phyloP scores from a whole-genome alignment of 345 rosid genomes.

The Mangifera indica region DNA sequence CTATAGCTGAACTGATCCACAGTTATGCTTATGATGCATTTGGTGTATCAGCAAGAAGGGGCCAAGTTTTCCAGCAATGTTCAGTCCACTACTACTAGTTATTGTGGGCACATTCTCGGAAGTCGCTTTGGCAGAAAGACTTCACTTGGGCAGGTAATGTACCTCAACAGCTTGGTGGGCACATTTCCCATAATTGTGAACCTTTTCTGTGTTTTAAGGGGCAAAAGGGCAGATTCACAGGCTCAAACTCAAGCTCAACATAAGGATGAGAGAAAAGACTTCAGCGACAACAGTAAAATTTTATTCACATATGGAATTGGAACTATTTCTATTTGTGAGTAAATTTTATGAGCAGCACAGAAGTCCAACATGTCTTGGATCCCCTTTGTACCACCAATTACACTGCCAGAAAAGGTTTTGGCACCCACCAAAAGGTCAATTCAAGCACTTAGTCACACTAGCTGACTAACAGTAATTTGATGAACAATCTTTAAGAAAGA shows the following conservation, averaged over 20 bases:
- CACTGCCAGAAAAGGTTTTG: constrained; percentile 62
- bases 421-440: constrained; percentile 45
- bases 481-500: too few species aligned
- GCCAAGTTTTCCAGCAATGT: constrained; percentile 44
- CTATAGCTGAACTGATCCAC: too few species aligned
- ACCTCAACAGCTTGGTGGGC: constrained; percentile 30
- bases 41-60: constrained; percentile 45
- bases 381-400: constrained; percentile 63
- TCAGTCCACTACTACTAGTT: constrained; percentile 34
- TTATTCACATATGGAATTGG: constrained; percentile 66
- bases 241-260: not conserved
- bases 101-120: constrained; percentile 43
- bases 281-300: constrained; percentile 34
- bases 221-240: constrained; percentile 32
- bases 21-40: not conserved
- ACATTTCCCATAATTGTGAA: constrained; percentile 34
- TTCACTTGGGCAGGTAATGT: constrained; percentile 42
- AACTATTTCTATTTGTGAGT: constrained; percentile 68
- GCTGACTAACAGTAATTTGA: too few species aligned
- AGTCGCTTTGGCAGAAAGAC: constrained; percentile 42
- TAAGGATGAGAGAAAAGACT: constrained; percentile 7
- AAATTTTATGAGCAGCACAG: constrained; percentile 66
- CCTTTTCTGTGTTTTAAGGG: constrained; percentile 39
- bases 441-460: not conserved
- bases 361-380: constrained; percentile 83